Base-by-base conservation (phyloP, 345 rosid species). In the Bruguiera parviflora region DNA sequence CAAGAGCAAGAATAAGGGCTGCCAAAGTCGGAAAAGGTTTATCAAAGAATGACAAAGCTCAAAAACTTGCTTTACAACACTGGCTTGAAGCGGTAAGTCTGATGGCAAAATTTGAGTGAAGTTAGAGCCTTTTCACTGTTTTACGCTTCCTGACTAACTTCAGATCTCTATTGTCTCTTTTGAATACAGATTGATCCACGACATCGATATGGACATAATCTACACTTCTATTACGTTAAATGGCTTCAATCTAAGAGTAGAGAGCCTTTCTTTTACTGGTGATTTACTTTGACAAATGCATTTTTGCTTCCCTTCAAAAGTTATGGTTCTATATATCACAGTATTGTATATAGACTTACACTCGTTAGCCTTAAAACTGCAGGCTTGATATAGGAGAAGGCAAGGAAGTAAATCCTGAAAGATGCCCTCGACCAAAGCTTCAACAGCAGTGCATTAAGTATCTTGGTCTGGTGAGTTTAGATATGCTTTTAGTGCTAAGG, bases 181-280 rank as follows among this genome's bases (percentile, higher is more conserved):
- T 47, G 11, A 0, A 15, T n/a, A 73, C 89, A 95, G 99, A 92
- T 92, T 64, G 98, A 95, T 71, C 97, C 97, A 32, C 79, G 97
- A 53, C 99, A 95, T 85, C 88, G 97, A 33, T 90, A 92, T 68
- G 99, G 99, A 47, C 98, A 92, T 71, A 95, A 90, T 82, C 74
- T 95, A 49, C 96, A 90, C 65, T 89, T 86, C 71, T 92, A 95
- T 80, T 89, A 86, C 66, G 80, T 63, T 19, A 77, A 82, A 15
- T 92, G 98, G 99, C 86, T 84, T 71, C 84, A 85, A 29, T 87
- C 90, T 69, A 92, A 87, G 73, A 86, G 96, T 35, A 87, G 88
- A 83, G 96, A 95, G 79, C 99, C 99, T 71, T 95, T 95, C 84
- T 95, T 95, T 79, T 95, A 92, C 84, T 92, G 99, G 99, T 92